Conservation (phyloP, 2,329 filamentous ascomycete genomes). For the Penicillium fuscoglaucum region DNA sequence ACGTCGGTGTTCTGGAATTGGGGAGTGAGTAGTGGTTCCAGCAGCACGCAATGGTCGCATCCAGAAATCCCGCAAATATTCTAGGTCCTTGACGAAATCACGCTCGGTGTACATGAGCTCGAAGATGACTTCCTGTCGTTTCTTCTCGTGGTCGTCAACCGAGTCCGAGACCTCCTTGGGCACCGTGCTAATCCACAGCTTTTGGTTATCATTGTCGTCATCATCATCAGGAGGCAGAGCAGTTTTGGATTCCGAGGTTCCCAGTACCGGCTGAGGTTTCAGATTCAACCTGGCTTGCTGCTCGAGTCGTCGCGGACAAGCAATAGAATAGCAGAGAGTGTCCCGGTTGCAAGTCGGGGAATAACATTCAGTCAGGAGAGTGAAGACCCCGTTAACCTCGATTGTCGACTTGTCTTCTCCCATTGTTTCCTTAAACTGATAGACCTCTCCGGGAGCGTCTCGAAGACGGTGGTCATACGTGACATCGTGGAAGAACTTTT, state of each 20-base stretch:
- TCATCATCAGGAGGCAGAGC: slow-evolving; percentile 68
- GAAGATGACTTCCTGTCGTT: slow-evolving; percentile 95
- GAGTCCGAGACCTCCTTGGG: slow-evolving; percentile 91
- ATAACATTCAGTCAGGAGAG: slow-evolving; percentile 93
- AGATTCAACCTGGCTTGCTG: slow-evolving; percentile 93
- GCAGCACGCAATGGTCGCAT: slow-evolving; percentile 84
- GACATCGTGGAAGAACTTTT: slow-evolving; percentile 99
- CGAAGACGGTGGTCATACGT: slow-evolving; percentile 94
- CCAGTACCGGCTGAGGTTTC: slow-evolving; percentile 86
- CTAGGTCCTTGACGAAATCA: slow-evolving; percentile 97
- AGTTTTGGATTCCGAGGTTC: slow-evolving; percentile 69
- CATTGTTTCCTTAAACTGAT: slow-evolving; percentile 92
- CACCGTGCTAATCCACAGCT: slow-evolving; percentile 98
- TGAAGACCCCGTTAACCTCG: slow-evolving; percentile 93
- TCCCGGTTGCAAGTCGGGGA: slow-evolving; percentile 96
- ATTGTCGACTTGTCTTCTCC: slow-evolving; percentile 69
- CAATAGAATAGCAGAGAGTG: slow-evolving; percentile 95
- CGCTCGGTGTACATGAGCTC: slow-evolving; percentile 98
- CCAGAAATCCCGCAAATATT: slow-evolving; percentile 98
- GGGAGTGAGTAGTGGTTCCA: slow-evolving; percentile 64
- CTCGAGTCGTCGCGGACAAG: slow-evolving; percentile 87
- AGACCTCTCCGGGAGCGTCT: slow-evolving; percentile 92
- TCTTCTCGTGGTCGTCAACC: slow-evolving; percentile 88
- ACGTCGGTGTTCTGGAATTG: slow-evolving; percentile 81
- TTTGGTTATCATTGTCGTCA: slow-evolving; percentile 90